Evolutionary conservation across 2,329 filamentous ascomycete genomes (phyloP), one percentile per base, ranked within the genome.

Genomic region (Penicillium decumbens): DNA sequence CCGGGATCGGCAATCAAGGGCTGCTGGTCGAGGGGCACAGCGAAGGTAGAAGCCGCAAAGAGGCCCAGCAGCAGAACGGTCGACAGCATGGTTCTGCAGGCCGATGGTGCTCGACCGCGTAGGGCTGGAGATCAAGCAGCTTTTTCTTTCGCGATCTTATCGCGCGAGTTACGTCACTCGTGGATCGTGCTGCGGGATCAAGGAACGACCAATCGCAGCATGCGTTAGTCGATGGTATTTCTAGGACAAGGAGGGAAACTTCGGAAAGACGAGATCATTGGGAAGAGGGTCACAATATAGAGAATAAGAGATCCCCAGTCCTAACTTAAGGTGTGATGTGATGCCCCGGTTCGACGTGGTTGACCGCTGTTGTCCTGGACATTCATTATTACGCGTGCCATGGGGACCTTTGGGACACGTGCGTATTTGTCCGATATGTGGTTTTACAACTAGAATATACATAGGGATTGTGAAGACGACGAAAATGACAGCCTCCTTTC

Each of bases 41-140:
- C 54, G 28, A 39, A 45, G n/a, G 53, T 45, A 3, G 50, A 43
- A 35, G 45, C 38, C n/a, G 51, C 49, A 15, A 57, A 44, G 30
- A 58, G 49, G 45, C 53, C 48, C 45, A 56, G 45, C 35, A 52
- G 46, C 40, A 56, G 44, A 29, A 52, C 6, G 24, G 38, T 47
- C 33, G 47, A 57, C 51, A 50, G 50, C 59, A 61, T 60, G 32
- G 48, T 52, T 9, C 15, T 35, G 35, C 41, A 32, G 29, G 27
- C 29, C 27, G 9, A 3, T 32, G 5, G 27, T 43, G 9, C 29
- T 40, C 35, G 38, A 40, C 38, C 20, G 20, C n/a, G 38, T n/a
- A 40, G 23, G 12, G 37, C 37, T 39, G 38, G 20, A 40, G 38
- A 15, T n/a, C 5, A 4, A 39, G 5, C 37, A 3, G 20, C 37